phyloP scores from a whole-genome alignment of 306 rosid genomes.

The Bauhinia variegata region DNA sequence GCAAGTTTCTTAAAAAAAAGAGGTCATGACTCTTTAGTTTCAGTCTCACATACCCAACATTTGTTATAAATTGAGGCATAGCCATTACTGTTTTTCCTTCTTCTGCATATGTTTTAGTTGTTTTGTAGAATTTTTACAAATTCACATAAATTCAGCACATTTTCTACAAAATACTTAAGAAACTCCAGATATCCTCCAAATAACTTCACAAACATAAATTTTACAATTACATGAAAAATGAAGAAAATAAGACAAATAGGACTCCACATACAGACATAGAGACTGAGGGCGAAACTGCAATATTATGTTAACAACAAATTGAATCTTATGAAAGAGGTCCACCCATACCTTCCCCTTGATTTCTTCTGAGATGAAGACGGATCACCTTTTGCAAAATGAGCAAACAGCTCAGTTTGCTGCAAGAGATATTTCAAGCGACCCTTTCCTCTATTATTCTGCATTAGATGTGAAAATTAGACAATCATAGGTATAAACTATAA shows the following conservation, averaged over 20 bases:
- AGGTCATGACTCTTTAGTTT: conserved; percentile 15
- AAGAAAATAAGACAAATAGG: background rate
- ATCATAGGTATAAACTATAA: background rate
- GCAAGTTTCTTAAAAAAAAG: too few species aligned
- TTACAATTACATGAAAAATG: background rate
- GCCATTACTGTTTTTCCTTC: background rate
- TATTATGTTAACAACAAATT: background rate
- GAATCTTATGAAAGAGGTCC: background rate
- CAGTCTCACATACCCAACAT: conserved; percentile 6
- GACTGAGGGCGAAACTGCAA: too few species aligned
- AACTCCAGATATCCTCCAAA: background rate
- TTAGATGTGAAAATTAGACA: conserved; percentile 3
- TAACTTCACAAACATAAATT: conserved; percentile 5
- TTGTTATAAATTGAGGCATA: conserved; percentile 6
- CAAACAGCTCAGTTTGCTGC: conserved; percentile 96
- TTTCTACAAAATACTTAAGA: background rate
- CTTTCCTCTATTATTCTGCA: conserved; percentile 79
- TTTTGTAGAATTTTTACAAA: too few species aligned
- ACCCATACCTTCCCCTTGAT: conserved; percentile 72
- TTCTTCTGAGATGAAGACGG: conserved; percentile 79
- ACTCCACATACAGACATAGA: background rate
- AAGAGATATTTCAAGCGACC: conserved; percentile 94
- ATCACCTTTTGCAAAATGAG: conserved; percentile 91
- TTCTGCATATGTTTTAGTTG: too few species aligned
- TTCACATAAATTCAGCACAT: background rate